Percentiles rank a stretch among this genome's conserved stretches.
Conservation (phyloP, 2,329 filamentous ascomycete species). For the Nemania bipapillata region DNA sequence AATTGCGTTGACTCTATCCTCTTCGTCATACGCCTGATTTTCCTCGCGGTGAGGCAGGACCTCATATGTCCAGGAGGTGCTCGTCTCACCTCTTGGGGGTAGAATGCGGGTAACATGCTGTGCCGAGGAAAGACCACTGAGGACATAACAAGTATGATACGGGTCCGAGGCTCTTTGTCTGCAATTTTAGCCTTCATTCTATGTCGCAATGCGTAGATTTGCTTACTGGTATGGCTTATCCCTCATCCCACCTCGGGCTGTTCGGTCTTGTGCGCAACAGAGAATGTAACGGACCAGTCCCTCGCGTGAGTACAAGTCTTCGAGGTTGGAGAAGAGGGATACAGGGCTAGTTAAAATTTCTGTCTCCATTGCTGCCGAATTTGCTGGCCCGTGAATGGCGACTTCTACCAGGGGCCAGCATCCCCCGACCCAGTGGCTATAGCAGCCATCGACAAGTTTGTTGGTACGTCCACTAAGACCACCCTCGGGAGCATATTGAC, state of each 20-base stretch:
- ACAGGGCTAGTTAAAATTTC: constrained; percentile 40
- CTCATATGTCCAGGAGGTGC: constrained; percentile 54
- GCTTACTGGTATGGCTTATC: constrained; percentile 93
- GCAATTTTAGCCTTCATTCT: constrained; percentile 24
- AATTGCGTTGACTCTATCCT: constrained; percentile 74
- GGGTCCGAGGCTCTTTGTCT: constrained; percentile 75
- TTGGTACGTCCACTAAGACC: constrained; percentile 95
- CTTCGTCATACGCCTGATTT: constrained; percentile 73
- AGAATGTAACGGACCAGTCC: constrained; percentile 90
- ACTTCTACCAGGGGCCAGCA: constrained; percentile 94
- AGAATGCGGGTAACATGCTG: constrained; percentile 69
- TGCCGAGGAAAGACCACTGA: constrained; percentile 83
- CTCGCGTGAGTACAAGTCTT: constrained; percentile 75
- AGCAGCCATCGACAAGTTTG: constrained; percentile 97
- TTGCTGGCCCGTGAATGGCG: constrained; percentile 68
- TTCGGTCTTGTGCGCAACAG: constrained; percentile 82
- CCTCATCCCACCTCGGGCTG: constrained; percentile 79
- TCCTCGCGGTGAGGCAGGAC: constrained; percentile 62
- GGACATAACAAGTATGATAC: constrained; percentile 93
- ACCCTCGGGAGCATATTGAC: constrained; percentile 90
- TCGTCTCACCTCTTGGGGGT: constrained; percentile 56
- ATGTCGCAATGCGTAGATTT: constrained; percentile 20
- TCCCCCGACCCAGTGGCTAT: constrained; percentile 96
- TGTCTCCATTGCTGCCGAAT: no score
- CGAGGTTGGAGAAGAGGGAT: constrained; percentile 42